Conservation (phyloP, 2,329 filamentous ascomycete species). For the Cercospora sesami region DNA sequence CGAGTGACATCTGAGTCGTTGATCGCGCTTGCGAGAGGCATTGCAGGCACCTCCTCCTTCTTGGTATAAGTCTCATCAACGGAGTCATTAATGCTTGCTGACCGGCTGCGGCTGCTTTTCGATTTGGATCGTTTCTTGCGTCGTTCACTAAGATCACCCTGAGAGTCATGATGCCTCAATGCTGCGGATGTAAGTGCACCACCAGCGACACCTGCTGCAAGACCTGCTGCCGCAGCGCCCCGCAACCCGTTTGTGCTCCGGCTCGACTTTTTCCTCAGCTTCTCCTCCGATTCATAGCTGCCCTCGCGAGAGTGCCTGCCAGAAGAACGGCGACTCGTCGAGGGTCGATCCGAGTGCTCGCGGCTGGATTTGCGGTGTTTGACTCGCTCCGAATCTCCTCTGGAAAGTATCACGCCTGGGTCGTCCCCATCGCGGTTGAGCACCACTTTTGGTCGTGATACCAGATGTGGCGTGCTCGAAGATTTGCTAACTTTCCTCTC, state of each 20-base stretch:
- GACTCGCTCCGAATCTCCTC: slow-evolving; percentile 54
- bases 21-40: slow-evolving; percentile 85
- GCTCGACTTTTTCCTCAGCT: slow-evolving; percentile 55
- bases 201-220: slow-evolving; percentile 54
- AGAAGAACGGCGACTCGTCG: slow-evolving; percentile 33
- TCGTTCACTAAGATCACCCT: slow-evolving; percentile 52
- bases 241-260: slow-evolving; percentile 48
- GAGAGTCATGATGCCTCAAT: slow-evolving; percentile 65
- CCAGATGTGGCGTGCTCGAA: slow-evolving; percentile 61
- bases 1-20: slow-evolving; percentile 84
- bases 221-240: slow-evolving; percentile 56
- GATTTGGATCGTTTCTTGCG: slow-evolving; percentile 51
- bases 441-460: slow-evolving; percentile 60
- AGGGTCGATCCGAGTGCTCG: slow-evolving; percentile 38
- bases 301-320: slow-evolving; percentile 30
- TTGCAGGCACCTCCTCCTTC: slow-evolving; percentile 61
- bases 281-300: slow-evolving; percentile 48
- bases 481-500: slow-evolving; percentile 60
- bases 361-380: slow-evolving; percentile 58
- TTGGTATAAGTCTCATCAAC: slow-evolving; percentile 52
- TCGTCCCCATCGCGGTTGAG: slow-evolving; percentile 60
- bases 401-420: slow-evolving; percentile 57
- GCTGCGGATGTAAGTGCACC: slow-evolving; percentile 63
- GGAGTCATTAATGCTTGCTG: slow-evolving; percentile 55
- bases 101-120: slow-evolving; percentile 53